Percentiles rank a stretch among this genome's conserved stretches.
phyloP scores from a whole-genome alignment of 768 basidiomycete species.

The Mycena crocata region DNA sequence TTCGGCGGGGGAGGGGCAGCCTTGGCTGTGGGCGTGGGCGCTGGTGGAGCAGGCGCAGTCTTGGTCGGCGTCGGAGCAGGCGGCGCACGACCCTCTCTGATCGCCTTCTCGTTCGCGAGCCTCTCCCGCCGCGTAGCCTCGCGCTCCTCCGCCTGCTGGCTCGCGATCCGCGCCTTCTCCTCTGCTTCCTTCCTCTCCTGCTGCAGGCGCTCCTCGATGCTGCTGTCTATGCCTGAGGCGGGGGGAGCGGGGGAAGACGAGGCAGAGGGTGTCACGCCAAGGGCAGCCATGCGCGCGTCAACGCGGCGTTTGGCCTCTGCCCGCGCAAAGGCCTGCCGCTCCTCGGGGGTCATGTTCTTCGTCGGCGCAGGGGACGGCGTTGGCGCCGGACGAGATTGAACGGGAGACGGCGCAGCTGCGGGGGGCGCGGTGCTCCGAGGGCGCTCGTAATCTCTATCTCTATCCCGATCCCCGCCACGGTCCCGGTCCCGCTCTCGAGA shows the following conservation, averaged over 20 bases:
- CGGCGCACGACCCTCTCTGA: conserved; percentile 57
- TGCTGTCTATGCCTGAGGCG: conserved; percentile 66
- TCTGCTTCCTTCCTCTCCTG: conserved; percentile 93
- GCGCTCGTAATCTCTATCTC: conserved; percentile 51
- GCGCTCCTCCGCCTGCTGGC: conserved; percentile 84
- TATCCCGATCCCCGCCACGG: conserved; percentile 41
- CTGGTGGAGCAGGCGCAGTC: conserved; percentile 54
- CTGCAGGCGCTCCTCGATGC: conserved; percentile 86
- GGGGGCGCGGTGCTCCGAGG: conserved; percentile 65
- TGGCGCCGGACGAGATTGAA: conserved; percentile 57
- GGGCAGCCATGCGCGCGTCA: conserved; percentile 84
- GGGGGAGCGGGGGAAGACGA: conserved; percentile 51
- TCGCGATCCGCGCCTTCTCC: conserved; percentile 82
- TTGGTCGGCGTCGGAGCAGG: conserved; percentile 56
- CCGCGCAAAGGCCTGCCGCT: conserved; percentile 81
- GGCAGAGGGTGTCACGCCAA: conserved; percentile 67
- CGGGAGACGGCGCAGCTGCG: conserved; percentile 57
- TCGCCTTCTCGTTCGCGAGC: conserved; percentile 78
- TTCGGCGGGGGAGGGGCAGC: conserved; percentile 56
- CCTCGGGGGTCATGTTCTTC: conserved; percentile 87
- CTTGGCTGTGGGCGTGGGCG: conserved; percentile 45
- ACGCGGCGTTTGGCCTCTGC: conserved; percentile 86
- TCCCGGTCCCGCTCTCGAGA: conserved; percentile 44
- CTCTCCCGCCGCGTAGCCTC: conserved; percentile 78
- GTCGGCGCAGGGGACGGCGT: conserved; percentile 62